These are phyloP conservation scores for Ophiostoma montium DNA, from an alignment of 2,329 filamentous ascomycete genomes.

Conservation along the genomic window DNA sequence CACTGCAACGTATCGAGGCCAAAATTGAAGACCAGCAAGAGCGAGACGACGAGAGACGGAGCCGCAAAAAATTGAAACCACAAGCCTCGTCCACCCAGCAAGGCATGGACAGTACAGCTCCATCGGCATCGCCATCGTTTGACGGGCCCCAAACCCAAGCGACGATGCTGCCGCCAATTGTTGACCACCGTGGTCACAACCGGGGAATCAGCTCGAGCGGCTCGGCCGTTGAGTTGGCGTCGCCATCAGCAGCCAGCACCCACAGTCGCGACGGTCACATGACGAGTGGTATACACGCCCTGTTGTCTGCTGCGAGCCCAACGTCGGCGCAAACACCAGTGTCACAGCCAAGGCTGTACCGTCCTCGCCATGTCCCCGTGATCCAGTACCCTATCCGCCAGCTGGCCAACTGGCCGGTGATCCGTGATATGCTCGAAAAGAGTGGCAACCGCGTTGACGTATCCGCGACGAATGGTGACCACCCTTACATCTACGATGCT, in stretches of 20 bases:
- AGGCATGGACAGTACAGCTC: not conserved
- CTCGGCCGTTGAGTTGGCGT: not conserved
- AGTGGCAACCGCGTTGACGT: not conserved
- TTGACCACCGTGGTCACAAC: not conserved
- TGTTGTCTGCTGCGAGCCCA: slow-evolving; percentile 9
- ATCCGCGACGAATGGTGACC: not conserved
- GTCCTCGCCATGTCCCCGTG: slow-evolving; percentile 9
- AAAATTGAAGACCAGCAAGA: slow-evolving; percentile 27
- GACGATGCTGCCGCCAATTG: not conserved
- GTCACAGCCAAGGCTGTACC: not conserved
- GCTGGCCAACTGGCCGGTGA: slow-evolving; percentile 12
- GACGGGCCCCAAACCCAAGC: not conserved
- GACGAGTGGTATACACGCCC: slow-evolving; percentile 19
- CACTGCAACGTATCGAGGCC: slow-evolving; percentile 35
- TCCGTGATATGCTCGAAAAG: slow-evolving; percentile 4
- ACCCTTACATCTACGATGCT: slow-evolving; percentile 7
- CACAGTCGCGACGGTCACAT: not conserved
- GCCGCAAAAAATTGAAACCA: not conserved
- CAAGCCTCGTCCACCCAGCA: not conserved
- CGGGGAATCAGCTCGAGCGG: slow-evolving; percentile 2
- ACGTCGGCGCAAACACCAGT: not conserved
- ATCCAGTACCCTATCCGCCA: slow-evolving; percentile 14
- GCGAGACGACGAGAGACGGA: not conserved
- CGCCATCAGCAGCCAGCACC: slow-evolving; percentile 3
- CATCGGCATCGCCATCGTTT: not conserved